phyloP scores from a whole-genome alignment of 1,139 yeast genomes.

The Pichia kudriavzevii region DNA sequence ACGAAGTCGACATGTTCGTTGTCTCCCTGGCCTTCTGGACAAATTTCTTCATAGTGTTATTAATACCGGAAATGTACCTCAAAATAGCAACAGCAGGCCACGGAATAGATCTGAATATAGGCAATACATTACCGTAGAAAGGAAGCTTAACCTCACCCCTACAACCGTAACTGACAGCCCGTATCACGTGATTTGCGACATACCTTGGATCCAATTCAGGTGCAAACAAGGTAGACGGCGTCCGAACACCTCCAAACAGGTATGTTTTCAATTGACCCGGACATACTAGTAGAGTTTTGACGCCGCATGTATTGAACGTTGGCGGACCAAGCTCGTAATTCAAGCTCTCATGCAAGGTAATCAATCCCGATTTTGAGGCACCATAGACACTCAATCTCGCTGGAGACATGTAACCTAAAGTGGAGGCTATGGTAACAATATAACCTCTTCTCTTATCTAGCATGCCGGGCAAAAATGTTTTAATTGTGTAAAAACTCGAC shows the following conservation, averaged over 20 bases:
- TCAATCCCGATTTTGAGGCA: constrained; percentile 79
- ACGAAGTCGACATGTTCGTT: constrained; percentile 1
- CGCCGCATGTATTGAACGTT: constrained; percentile 39
- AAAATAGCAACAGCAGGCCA: constrained; percentile 58
- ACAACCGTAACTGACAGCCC: constrained; percentile 51
- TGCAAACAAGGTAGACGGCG: constrained; percentile 70
- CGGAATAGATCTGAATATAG: constrained; percentile 63
- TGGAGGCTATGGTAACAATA: constrained; percentile 74
- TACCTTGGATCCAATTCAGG: constrained; percentile 67
- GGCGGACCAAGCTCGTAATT: constrained; percentile 63
- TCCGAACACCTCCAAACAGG: constrained; percentile 62
- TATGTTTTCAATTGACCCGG: constrained; percentile 79
- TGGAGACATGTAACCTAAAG: constrained; percentile 78
- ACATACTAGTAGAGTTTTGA: constrained; percentile 68
- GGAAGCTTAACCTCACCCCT: constrained; percentile 70
- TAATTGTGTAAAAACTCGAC: constrained; percentile 63
- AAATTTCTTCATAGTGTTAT: constrained; percentile 43
- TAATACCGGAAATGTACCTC: constrained; percentile 56
- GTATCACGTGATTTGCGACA: constrained; percentile 55
- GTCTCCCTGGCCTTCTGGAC: constrained; percentile 17
- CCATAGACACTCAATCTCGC: constrained; percentile 78
- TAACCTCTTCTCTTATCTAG: constrained; percentile 56
- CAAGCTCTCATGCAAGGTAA: constrained; percentile 77
- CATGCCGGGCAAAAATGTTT: constrained; percentile 71
- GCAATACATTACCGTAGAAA: constrained; percentile 64